Evolutionary conservation across 2,329 filamentous ascomycete species (phyloP), one percentile per base, ranked within the genome.

Genomic region (Bipolaris oryzae): DNA sequence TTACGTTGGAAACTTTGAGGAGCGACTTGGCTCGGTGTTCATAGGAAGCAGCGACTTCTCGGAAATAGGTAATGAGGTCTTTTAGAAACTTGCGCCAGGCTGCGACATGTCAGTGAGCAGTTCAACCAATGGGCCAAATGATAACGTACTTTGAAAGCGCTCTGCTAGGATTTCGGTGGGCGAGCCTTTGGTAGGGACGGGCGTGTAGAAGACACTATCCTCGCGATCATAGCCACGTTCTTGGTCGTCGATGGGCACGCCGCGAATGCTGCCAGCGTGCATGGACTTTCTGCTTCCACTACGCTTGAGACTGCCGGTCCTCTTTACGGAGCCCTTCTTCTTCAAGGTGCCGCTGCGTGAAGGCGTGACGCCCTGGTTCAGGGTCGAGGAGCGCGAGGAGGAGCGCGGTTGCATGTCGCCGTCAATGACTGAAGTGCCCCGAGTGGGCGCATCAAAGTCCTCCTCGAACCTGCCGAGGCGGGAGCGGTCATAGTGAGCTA

Each of bases 71-170:
- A 64, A 98, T 96, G 42, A 98, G 83, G 65, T 97, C 93, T 75
- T 98, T 98, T 50, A 99, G 84, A 13, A 97, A 85, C 80, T 96
- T 96, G 68, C 95, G 87, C 95, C 95, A 99, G 49, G 90, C 92
- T 96, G 66, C 52, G 53, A n/a, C 49, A n/a, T 43, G 59, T 72
- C 33, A 73, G 69, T 60, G 5, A 6, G 18, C 49, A 35, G 15
- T 15, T 41, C 25, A 10, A 0, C 31, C 16, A 31, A 31, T 46
- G 20, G 34, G 21, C 34, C 13, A 23, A 5, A 23, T n/a, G 9
- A 18, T 2, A 21, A 71, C 85, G 58, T 82, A 92, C 92, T 85
- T 81, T 97, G 91, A 74, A 99, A 99, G 52, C 95, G 86, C 67
- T 87, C 91, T 41, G 92, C 90, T 28, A 99, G 82, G 48, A 90